A percentile compares a stretch with the other conserved stretches of the same genome.
Conservation (phyloP, 78 protist species). For the Cavenderia fasciculata region DNA sequence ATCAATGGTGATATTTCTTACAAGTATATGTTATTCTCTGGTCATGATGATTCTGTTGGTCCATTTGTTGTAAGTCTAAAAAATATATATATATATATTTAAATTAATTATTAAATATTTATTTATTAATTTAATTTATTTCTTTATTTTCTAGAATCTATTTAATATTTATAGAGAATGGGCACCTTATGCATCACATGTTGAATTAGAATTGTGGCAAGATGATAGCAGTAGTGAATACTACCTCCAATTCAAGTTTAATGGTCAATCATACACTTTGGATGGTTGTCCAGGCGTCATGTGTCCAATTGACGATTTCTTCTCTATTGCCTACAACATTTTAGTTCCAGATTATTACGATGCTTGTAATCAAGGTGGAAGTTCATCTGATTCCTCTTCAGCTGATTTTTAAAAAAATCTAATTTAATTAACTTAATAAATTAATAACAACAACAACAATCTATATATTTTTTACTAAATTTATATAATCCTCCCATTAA, state of each 20-base stretch:
- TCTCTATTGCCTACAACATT: background rate
- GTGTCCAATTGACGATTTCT: slow-evolving; percentile 66
- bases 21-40: slow-evolving; percentile 55
- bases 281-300: slow-evolving; percentile 6
- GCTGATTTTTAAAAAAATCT: too few relatives aligned
- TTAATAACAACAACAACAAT: too few relatives aligned
- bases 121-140: background rate
- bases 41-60: slow-evolving; percentile 65
- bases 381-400: too few relatives aligned
- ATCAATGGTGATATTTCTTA: background rate
- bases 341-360: slow-evolving; percentile 37
- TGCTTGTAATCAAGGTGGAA: slow-evolving; percentile 32
- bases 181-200: slow-evolving; percentile 72
- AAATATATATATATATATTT: background rate
- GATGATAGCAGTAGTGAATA: background rate
- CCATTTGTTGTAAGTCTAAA: too few relatives aligned
- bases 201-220: slow-evolving; percentile 67
- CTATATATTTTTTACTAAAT: too few relatives aligned
- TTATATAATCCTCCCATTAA: too few relatives aligned
- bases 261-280: slow-evolving; percentile 25
- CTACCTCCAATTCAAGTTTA: slow-evolving; percentile 63
- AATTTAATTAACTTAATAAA: too few relatives aligned
- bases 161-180: slow-evolving; percentile 41
- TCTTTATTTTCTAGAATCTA: slow-evolving; percentile 21
- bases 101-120: background rate